These are phyloP conservation scores for Lycium barbarum DNA, from an alignment of 257 asterid species.

Conservation along the genomic window DNA sequence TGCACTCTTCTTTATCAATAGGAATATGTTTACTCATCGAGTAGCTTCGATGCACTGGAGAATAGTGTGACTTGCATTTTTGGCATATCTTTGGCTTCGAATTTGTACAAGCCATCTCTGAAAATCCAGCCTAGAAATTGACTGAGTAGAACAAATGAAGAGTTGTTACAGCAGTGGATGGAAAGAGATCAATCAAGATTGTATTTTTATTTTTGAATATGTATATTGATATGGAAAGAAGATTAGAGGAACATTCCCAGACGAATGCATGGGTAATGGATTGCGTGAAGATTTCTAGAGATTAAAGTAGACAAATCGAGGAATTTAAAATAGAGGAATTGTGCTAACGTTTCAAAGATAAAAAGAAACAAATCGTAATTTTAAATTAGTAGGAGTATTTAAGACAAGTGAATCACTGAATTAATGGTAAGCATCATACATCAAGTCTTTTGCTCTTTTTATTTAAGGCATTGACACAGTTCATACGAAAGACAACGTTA, in stretches of 20 bases:
- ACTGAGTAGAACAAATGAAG: background rate
- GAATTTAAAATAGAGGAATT: background rate
- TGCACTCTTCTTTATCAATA: conserved; percentile 44
- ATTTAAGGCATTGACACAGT: too few species aligned
- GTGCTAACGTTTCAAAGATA: background rate
- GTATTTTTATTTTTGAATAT: background rate
- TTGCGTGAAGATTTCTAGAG: background rate
- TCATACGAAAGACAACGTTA: too few species aligned
- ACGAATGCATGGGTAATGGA: background rate
- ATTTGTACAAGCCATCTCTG: background rate
- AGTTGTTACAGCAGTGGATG: background rate
- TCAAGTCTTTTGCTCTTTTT: too few species aligned
- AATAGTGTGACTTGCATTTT: background rate
- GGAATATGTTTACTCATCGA: conserved; percentile 53
- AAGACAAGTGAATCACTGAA: too few species aligned
- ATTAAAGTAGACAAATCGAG: background rate
- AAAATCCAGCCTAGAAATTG: background rate
- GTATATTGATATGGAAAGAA: background rate
- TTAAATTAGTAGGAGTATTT: too few species aligned
- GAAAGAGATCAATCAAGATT: background rate
- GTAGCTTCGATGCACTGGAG: conserved; percentile 60
- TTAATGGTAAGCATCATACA: too few species aligned
- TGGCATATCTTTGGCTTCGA: conserved; percentile 21
- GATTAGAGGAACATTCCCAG: background rate
- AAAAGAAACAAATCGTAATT: background rate